Percentiles rank a stretch among this genome's conserved stretches.
These are phyloP conservation scores for Oemleria cerasiformis DNA, from an alignment of 306 rosid species.

Conservation along the genomic window DNA sequence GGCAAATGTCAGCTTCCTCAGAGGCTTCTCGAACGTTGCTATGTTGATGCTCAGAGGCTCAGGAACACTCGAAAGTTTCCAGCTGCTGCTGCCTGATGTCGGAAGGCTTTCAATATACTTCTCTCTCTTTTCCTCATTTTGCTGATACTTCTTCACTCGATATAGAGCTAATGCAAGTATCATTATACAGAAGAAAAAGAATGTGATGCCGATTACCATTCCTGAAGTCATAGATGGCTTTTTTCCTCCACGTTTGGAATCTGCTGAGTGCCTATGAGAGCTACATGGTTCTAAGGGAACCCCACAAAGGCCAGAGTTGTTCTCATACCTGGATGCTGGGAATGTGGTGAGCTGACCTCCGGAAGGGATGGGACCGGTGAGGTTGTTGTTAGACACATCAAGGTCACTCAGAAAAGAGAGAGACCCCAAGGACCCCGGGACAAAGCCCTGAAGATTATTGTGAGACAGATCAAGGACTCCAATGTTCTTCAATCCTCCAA, in stretches of 20 bases:
- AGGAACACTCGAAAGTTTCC: constrained; percentile 64
- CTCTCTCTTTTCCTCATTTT: constrained; percentile 42
- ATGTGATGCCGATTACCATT: constrained; percentile 38
- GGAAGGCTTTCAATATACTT: constrained; percentile 68
- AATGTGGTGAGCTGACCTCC: constrained; percentile 79
- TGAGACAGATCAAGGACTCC: constrained; percentile 80
- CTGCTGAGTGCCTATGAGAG: constrained; percentile 21
- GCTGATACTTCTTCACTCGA: constrained; percentile 30
- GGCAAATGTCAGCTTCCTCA: constrained; percentile 61
- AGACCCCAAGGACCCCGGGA: constrained; percentile 57
- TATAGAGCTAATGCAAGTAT: constrained; percentile 40
- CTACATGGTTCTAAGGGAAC: constrained; percentile 50
- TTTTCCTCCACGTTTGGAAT: constrained; percentile 22
- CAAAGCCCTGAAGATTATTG: constrained; percentile 50
- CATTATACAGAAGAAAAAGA: constrained; percentile 42
- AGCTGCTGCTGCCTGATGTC: constrained; percentile 67
- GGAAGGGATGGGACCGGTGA: constrained; percentile 57
- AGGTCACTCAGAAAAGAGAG: constrained; percentile 76
- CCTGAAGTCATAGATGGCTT: constrained; percentile 41
- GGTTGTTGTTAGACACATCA: constrained; percentile 73
- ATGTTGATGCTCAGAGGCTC: constrained; percentile 74
- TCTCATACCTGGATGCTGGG: constrained; percentile 60
- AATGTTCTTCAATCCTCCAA: constrained; percentile 51
- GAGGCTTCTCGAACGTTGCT: constrained; percentile 72
- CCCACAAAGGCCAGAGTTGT: constrained; percentile 74